Percentiles rank a stretch among this genome's conserved stretches.
Evolutionary conservation across 768 basidiomycete species (phyloP).

Genomic region (Inosperma sp.): DNA sequence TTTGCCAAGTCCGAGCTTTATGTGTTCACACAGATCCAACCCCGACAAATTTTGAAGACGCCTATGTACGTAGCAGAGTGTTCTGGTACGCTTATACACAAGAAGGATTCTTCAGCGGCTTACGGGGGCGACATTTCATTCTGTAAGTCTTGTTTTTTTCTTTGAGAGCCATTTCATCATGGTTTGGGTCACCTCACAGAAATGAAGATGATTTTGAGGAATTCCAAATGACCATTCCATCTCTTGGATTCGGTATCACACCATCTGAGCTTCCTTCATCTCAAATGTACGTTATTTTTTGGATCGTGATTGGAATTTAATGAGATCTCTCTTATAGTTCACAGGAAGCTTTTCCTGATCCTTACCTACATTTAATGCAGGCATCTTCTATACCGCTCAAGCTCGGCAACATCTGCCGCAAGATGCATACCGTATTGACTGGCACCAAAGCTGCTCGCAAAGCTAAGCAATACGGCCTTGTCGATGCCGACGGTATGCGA

Average conservation of each 20-base stretch:
- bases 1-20: slow-evolving; percentile 77
- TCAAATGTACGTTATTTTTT: slow-evolving; percentile 11
- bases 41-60: slow-evolving; percentile 52
- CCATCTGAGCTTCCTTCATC: slow-evolving; percentile 32
- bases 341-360: slow-evolving; percentile 32
- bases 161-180: not conserved
- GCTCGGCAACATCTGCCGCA: slow-evolving; percentile 71
- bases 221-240: slow-evolving; percentile 63
- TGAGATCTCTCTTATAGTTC: slow-evolving; percentile 15
- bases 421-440: slow-evolving; percentile 74
- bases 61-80: slow-evolving; percentile 65
- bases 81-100: slow-evolving; percentile 89
- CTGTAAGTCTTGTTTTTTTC: slow-evolving; percentile 56
- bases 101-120: slow-evolving; percentile 77
- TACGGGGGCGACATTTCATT: slow-evolving; percentile 76
- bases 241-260: slow-evolving; percentile 27
- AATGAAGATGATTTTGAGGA: slow-evolving; percentile 69
- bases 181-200: slow-evolving; percentile 31
- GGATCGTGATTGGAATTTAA: slow-evolving; percentile 15
- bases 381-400: slow-evolving; percentile 68
- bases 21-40: slow-evolving; percentile 51
- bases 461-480: slow-evolving; percentile 44
- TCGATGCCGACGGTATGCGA: slow-evolving; percentile 62
- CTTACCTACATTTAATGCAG: slow-evolving; percentile 52
- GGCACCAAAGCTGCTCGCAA: slow-evolving; percentile 67